A percentile compares a stretch with the other conserved stretches of the same genome.
Conservation (phyloP, 768 basidiomycete genomes). For the Fomitopsis pulvina region DNA sequence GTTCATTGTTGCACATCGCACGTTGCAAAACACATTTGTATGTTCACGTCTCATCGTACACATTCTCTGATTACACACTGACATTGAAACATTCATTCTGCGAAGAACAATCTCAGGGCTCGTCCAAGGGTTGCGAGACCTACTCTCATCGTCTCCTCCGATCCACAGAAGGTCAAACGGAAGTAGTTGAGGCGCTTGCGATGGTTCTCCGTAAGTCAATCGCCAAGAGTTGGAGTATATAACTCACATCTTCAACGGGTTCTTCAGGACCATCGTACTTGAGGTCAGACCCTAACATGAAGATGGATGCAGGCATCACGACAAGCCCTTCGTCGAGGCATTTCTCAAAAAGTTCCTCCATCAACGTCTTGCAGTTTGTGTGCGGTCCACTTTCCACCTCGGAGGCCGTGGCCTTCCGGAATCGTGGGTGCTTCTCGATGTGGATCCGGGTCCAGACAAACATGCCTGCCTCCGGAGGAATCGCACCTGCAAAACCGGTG, state of each 20-base stretch:
- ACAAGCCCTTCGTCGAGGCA: slow-evolving; percentile 34
- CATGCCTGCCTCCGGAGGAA: slow-evolving; percentile 40
- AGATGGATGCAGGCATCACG: slow-evolving; percentile 40
- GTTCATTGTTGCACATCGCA: no score
- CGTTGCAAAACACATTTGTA: no score
- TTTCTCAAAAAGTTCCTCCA: slow-evolving; percentile 39
- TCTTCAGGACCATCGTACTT: slow-evolving; percentile 11
- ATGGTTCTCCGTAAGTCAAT: not conserved
- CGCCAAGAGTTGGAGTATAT: not conserved
- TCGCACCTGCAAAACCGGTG: slow-evolving; percentile 26
- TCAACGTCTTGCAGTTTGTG: slow-evolving; percentile 37
- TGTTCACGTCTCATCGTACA: no score
- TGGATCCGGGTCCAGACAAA: slow-evolving; percentile 48
- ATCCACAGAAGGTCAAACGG: slow-evolving; percentile 42
- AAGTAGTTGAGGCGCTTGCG: slow-evolving; percentile 32
- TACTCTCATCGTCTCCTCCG: slow-evolving; percentile 36
- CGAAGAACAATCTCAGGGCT: slow-evolving; percentile 32
- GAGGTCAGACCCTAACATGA: slow-evolving; percentile 29
- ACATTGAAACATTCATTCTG: not conserved
- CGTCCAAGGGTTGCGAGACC: slow-evolving; percentile 34
- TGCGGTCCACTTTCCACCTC: slow-evolving; percentile 3
- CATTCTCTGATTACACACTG: no score
- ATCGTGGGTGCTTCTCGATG: slow-evolving; percentile 36
- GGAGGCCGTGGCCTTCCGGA: slow-evolving; percentile 9
- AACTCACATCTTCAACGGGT: slow-evolving; percentile 34